Evolutionary conservation across 139 green algal genomes (phyloP).

Genomic region (Pleodorina starrii): DNA sequence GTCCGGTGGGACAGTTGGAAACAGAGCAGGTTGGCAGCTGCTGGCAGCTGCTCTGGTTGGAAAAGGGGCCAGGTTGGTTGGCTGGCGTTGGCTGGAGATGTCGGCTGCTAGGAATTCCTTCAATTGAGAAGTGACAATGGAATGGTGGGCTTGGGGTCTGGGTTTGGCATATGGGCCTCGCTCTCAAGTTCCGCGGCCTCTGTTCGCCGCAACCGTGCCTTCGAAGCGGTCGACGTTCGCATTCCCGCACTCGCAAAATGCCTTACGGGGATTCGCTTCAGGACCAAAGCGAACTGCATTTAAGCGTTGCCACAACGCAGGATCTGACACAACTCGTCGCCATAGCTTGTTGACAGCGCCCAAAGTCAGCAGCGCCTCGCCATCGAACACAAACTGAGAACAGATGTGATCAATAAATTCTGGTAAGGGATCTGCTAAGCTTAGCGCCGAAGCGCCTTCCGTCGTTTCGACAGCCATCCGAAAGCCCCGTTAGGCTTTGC

Average conservation of each 20-base stretch:
- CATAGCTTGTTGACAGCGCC: not conserved
- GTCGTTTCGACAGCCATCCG: too few species aligned
- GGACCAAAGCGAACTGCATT: not conserved
- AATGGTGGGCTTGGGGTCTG: too few species aligned
- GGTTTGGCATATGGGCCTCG: not conserved
- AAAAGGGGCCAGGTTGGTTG: not conserved
- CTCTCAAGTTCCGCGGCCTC: not conserved
- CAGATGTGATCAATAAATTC: not conserved
- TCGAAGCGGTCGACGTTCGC: not conserved
- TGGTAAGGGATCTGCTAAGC: not conserved
- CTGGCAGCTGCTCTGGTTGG: not conserved
- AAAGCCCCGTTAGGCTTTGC: too few species aligned
- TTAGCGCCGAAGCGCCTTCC: too few species aligned
- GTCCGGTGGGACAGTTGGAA: not conserved
- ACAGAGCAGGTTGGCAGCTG: not conserved
- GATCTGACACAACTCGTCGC: not conserved
- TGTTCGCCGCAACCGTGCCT: not conserved
- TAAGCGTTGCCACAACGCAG: not conserved
- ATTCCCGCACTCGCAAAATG: not conserved
- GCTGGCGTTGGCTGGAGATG: not conserved
- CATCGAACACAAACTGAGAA: conserved; percentile 5
- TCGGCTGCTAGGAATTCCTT: not conserved
- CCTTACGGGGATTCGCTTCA: not conserved
- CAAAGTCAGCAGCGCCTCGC: not conserved
- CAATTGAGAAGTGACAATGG: too few species aligned